phyloP scores from a whole-genome alignment of 148 eudicot species.

The Camellia japonica region DNA sequence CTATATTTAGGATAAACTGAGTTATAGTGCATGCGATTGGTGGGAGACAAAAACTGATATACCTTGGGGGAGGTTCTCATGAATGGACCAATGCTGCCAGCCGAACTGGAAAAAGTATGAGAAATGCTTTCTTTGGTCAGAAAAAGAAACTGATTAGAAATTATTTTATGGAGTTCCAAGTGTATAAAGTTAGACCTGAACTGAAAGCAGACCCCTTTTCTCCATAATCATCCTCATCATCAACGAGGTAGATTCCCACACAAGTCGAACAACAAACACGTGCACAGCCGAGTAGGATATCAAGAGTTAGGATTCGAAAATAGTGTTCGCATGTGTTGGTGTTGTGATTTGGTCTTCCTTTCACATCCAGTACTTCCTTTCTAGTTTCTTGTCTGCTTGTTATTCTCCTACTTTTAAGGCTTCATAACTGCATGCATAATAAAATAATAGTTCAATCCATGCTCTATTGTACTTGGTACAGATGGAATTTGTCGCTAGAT shows the following conservation, averaged over 20 bases:
- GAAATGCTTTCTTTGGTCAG: conserved; percentile 2
- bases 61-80: conserved; percentile 13
- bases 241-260: conserved; percentile 15
- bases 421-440: background rate
- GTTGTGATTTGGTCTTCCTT: conserved; percentile 8
- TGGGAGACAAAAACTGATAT: background rate
- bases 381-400: background rate
- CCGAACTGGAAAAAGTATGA: conserved; percentile 10
- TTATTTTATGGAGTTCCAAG: background rate
- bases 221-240: conserved; percentile 6
- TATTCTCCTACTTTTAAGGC: conserved; percentile 7
- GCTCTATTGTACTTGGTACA: conserved; percentile 1
- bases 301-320: background rate
- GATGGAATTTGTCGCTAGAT: conserved; percentile 6
- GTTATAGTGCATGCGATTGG: background rate
- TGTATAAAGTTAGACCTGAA: conserved; percentile 8
- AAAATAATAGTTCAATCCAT: conserved; percentile 2
- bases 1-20: background rate
- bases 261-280: background rate
- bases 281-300: conserved; percentile 2
- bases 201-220: conserved; percentile 14
- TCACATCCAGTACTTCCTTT: background rate
- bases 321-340: conserved; percentile 1
- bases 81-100: conserved; percentile 9
- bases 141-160: background rate